Conservation (phyloP, 352 stramenopile species). For the Globisporangium parvum region DNA sequence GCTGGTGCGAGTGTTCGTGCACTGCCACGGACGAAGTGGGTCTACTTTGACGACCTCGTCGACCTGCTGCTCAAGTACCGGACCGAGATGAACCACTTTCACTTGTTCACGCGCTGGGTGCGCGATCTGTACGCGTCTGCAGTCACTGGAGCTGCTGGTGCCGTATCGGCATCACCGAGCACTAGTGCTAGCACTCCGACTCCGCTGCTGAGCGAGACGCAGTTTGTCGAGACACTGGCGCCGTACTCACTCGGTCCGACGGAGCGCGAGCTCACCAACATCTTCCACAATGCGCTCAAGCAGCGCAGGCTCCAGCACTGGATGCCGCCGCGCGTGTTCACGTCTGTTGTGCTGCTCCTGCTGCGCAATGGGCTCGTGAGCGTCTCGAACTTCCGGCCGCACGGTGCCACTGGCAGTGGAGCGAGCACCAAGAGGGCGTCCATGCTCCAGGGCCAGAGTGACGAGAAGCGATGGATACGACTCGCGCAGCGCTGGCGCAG, state of each 20-base stretch:
- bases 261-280: conserved; percentile 50
- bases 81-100: conserved; percentile 59
- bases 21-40: conserved; percentile 17
- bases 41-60: conserved; percentile 58
- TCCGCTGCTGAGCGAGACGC: conserved; percentile 35
- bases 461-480: conserved; percentile 39
- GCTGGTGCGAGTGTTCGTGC: neutral
- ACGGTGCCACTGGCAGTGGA: conserved; percentile 9
- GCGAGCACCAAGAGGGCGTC: conserved; percentile 12
- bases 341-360: conserved; percentile 53
- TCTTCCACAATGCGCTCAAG: conserved; percentile 62
- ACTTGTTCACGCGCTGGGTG: conserved; percentile 49
- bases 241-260: conserved; percentile 40
- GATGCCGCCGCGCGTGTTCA: conserved; percentile 63
- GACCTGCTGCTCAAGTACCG: conserved; percentile 55
- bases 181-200: neutral
- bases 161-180: too few species aligned
- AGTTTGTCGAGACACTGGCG: conserved; percentile 37
- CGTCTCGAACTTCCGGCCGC: conserved; percentile 38
- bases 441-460: conserved; percentile 19
- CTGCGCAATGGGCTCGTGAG: conserved; percentile 54
- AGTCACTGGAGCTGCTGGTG: neutral
- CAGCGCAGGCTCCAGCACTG: conserved; percentile 41
- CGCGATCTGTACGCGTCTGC: conserved; percentile 45
- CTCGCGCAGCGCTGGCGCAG: conserved; percentile 52